phyloP scores from a whole-genome alignment of 129 eudicot species.

The Rutidosis leptorrhynchoides region DNA sequence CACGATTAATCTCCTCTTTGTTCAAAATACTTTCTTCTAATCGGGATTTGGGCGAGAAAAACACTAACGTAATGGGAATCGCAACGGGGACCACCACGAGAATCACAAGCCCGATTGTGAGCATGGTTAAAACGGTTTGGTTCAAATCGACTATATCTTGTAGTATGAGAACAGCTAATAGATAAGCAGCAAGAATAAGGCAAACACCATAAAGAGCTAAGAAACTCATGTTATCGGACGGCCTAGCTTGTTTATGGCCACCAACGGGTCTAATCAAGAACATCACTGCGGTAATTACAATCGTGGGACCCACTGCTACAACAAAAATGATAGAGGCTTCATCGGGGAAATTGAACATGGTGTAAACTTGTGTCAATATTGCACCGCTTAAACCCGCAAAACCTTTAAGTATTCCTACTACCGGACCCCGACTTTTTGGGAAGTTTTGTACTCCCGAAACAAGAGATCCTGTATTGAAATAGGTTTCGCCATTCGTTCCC shows the following conservation, averaged over 20 bases:
- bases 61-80: slow-evolving; percentile 48
- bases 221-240: slow-evolving; percentile 51
- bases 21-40: slow-evolving; percentile 54
- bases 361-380: slow-evolving; percentile 59
- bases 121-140: slow-evolving; percentile 31
- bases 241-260: slow-evolving; percentile 62
- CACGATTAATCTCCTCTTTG: slow-evolving; percentile 30
- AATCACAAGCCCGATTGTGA: slow-evolving; percentile 43
- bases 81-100: slow-evolving; percentile 48
- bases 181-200: slow-evolving; percentile 66
- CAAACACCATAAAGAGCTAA: slow-evolving; percentile 54
- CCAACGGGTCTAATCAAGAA: slow-evolving; percentile 62
- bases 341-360: slow-evolving; percentile 55
- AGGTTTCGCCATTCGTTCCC: slow-evolving; percentile 83
- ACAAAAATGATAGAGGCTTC: slow-evolving; percentile 60
- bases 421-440: slow-evolving; percentile 75
- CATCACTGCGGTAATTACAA: slow-evolving; percentile 54
- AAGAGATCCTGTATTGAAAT: slow-evolving; percentile 71
- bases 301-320: slow-evolving; percentile 72
- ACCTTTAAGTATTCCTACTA: slow-evolving; percentile 73
- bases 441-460: slow-evolving; percentile 72
- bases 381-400: slow-evolving; percentile 79
- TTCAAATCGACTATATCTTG: slow-evolving; percentile 46
- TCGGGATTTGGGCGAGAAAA: slow-evolving; percentile 33
- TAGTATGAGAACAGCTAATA: slow-evolving; percentile 55